These are phyloP conservation scores for Amanita pallidorosea DNA, from an alignment of 768 basidiomycete species.

Conservation along the genomic window DNA sequence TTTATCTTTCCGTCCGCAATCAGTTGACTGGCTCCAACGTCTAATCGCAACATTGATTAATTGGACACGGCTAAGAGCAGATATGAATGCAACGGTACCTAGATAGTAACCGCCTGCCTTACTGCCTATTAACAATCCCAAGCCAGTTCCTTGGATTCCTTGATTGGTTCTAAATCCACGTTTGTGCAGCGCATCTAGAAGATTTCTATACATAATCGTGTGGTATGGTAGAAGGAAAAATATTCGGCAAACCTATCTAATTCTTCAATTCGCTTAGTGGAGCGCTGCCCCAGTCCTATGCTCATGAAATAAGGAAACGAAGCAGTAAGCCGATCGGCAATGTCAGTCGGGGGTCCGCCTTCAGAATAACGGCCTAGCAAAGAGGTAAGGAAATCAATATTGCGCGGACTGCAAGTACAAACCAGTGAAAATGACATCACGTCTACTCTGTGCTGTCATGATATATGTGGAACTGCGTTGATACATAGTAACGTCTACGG, in stretches of 20 bases:
- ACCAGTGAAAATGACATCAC: slow-evolving; percentile 17
- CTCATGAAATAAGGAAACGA: slow-evolving; percentile 29
- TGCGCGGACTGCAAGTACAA: background rate
- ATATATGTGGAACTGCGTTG: slow-evolving; percentile 6
- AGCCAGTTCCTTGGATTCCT: slow-evolving; percentile 33
- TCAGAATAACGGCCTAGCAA: slow-evolving; percentile 29
- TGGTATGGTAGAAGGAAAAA: slow-evolving; percentile 4
- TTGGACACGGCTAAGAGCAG: background rate
- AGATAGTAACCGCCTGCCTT: slow-evolving; percentile 29
- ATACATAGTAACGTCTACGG: slow-evolving; percentile 6
- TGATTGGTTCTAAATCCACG: slow-evolving; percentile 35
- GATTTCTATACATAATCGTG: slow-evolving; percentile 20
- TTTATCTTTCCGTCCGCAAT: slow-evolving; percentile 60
- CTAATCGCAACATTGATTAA: slow-evolving; percentile 15
- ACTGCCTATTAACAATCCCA: slow-evolving; percentile 19
- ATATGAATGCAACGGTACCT: slow-evolving; percentile 10
- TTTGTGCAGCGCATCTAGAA: slow-evolving; percentile 34
- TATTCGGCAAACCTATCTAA: slow-evolving; percentile 22
- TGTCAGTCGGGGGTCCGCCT: slow-evolving; percentile 34
- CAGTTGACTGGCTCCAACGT: slow-evolving; percentile 43
- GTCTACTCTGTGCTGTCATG: slow-evolving; percentile 14
- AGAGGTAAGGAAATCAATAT: background rate
- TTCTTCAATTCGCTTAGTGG: slow-evolving; percentile 16
- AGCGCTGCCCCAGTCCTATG: slow-evolving; percentile 12
- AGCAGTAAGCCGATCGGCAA: slow-evolving; percentile 39